Conservation (phyloP, 495 filamentous ascomycete genomes). For the Tricharina praecox region DNA sequence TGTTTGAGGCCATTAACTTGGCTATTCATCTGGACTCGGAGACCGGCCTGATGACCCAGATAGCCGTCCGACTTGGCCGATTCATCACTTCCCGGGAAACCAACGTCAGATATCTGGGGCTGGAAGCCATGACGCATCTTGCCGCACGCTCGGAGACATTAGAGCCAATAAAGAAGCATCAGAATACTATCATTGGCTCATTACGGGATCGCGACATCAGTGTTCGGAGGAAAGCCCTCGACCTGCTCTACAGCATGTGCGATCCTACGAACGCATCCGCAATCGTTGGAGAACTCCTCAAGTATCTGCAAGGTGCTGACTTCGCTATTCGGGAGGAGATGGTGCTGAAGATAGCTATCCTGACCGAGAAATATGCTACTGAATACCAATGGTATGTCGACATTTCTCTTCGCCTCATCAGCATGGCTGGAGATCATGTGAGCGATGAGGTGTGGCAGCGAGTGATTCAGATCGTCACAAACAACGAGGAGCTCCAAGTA, state of each 20-base stretch:
- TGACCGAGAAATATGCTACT: slow-evolving; percentile 96
- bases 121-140: slow-evolving; percentile 97
- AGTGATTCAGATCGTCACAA: slow-evolving; percentile 97
- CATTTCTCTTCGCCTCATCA: slow-evolving; percentile 83
- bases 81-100: slow-evolving; percentile 96
- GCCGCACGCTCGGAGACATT: slow-evolving; percentile 87
- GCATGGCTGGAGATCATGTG: slow-evolving; percentile 94
- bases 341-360: slow-evolving; percentile 95
- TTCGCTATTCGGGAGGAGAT: slow-evolving; percentile 97
- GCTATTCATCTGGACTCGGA: slow-evolving; percentile 98
- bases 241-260: slow-evolving; percentile 99
- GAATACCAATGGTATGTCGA: slow-evolving; percentile 99
- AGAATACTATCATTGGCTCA: slow-evolving; percentile 84
- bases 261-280: slow-evolving; percentile 78
- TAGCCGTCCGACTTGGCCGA: slow-evolving; percentile 80
- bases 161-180: slow-evolving; percentile 95
- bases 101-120: slow-evolving; percentile 89
- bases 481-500: slow-evolving; percentile 94
- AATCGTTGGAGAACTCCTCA: slow-evolving; percentile 83
- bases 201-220: slow-evolving; percentile 94
- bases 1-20: slow-evolving; percentile 97
- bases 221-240: slow-evolving; percentile 84
- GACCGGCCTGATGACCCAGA: slow-evolving; percentile 87
- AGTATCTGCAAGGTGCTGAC: slow-evolving; percentile 89
- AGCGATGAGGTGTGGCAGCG: slow-evolving; percentile 99